phyloP scores from a whole-genome alignment of 805 yeast species.

The Hanseniaspora lachancei region DNA sequence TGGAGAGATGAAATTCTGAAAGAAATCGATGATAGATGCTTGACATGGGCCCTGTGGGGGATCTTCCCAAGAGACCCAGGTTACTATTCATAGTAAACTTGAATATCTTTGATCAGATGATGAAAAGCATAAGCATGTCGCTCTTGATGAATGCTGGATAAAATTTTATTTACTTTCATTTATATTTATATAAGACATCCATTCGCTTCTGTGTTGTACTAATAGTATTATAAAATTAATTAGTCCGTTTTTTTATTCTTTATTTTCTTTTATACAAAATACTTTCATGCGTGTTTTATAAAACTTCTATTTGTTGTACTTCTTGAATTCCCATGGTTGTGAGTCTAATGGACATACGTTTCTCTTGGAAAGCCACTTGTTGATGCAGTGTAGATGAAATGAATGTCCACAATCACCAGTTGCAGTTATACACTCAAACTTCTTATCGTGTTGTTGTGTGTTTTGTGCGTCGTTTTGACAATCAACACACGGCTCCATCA shows the following conservation, averaged over 20 bases:
- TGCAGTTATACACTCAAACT: slow-evolving; percentile 80
- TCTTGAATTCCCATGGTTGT: slow-evolving; percentile 70
- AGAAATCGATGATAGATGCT: slow-evolving; percentile 34
- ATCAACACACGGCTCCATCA: slow-evolving; percentile 96
- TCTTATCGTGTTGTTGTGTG: slow-evolving; percentile 28
- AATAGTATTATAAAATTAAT: too few species aligned
- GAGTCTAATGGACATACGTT: slow-evolving; percentile 94
- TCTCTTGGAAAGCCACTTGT: slow-evolving; percentile 88
- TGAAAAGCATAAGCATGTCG: too few species aligned
- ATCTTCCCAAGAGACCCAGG: slow-evolving; percentile 36
- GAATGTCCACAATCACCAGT: slow-evolving; percentile 97
- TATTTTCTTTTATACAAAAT: too few species aligned
- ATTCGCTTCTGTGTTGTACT: too few species aligned
- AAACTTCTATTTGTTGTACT: slow-evolving; percentile 50
- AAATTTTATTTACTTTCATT: too few species aligned
- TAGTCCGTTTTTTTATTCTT: too few species aligned
- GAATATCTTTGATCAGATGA: too few species aligned
- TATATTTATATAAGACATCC: too few species aligned
- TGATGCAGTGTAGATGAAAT: slow-evolving; percentile 94
- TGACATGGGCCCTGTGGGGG: slow-evolving; percentile 48
- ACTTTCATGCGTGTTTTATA: background rate
- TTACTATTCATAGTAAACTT: slow-evolving; percentile 25
- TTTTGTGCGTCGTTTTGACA: slow-evolving; percentile 62
- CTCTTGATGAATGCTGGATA: too few species aligned
- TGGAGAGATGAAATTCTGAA: slow-evolving; percentile 27